Evolutionary conservation across 1,284 basidiomycete genomes (phyloP).

Genomic region (Mycena sp.): DNA sequence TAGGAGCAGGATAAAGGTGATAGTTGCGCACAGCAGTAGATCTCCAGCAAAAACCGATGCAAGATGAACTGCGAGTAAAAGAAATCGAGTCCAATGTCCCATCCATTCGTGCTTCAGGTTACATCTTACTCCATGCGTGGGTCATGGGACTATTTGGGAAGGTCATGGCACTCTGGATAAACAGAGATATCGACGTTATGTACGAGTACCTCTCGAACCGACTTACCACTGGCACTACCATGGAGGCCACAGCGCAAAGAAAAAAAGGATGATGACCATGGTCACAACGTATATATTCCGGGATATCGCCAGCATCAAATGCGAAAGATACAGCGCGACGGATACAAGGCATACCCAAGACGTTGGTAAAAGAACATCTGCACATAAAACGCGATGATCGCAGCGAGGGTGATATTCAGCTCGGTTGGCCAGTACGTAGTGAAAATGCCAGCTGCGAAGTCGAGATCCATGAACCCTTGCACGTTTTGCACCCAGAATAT

Average conservation of each 20-base stretch:
- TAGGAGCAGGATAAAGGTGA: not conserved
- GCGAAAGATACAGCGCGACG: not conserved
- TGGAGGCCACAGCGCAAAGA: not conserved
- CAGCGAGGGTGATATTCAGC: not conserved
- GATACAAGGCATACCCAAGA: not conserved
- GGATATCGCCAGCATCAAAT: not conserved
- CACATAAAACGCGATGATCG: not conserved
- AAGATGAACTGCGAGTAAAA: not conserved
- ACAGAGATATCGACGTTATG: no score
- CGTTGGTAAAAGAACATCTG: not conserved
- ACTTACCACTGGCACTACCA: no score
- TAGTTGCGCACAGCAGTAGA: not conserved
- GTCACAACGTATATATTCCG: not conserved
- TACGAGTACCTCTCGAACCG: not conserved
- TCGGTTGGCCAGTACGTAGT: not conserved
- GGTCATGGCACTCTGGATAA: no score
- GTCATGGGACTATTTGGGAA: no score
- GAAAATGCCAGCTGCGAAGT: not conserved
- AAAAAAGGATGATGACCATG: not conserved
- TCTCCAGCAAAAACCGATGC: not conserved
- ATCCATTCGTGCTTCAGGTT: no score
- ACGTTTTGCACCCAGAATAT: constrained; percentile 1
- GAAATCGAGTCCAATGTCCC: no score
- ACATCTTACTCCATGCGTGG: not conserved
- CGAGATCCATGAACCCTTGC: not conserved